A percentile compares a stretch with the other conserved stretches of the same genome.
These are phyloP conservation scores for Apiotrichum porosum DNA, from an alignment of 1,284 basidiomycete genomes.

Conservation along the genomic window DNA sequence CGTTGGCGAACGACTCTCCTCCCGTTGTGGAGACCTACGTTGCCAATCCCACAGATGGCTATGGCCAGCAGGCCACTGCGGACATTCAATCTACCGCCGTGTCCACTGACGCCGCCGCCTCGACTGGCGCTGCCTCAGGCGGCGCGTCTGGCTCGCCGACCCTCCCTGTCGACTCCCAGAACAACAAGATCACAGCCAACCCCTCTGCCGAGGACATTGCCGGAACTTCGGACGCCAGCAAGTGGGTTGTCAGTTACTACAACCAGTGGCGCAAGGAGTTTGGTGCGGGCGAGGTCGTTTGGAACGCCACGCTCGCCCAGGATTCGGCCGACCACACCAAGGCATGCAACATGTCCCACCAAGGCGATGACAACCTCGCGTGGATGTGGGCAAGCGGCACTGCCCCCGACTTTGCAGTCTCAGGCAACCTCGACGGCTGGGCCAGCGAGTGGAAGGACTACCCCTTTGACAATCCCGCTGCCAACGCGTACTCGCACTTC, in stretches of 20 bases:
- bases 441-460: conserved; percentile 7
- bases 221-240: conserved; percentile 2
- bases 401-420: not conserved
- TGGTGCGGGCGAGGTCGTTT: not conserved
- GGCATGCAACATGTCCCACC: conserved; percentile 2
- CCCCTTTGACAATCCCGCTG: conserved; percentile 28
- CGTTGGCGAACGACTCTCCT: no score
- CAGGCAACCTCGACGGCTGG: conserved; percentile 1
- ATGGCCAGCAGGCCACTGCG: no score
- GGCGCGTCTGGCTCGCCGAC: conserved; percentile 6
- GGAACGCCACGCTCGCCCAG: conserved; percentile 6
- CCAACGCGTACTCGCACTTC: conserved; percentile 28
- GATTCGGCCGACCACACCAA: not conserved
- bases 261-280: conserved; percentile 12
- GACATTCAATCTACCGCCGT: no score
- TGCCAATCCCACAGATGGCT: no score
- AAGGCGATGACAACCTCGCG: conserved; percentile 7
- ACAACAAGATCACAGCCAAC: not conserved
- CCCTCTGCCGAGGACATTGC: not conserved
- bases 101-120: not conserved
- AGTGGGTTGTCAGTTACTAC: conserved; percentile 9
- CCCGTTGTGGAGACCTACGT: no score
- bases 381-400: not conserved
- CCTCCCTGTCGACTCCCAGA: no score
- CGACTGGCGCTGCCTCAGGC: not conserved